Percentiles rank a stretch among this genome's conserved stretches.
These are phyloP conservation scores for Talaromyces sp. DNA, from an alignment of 2,329 filamentous ascomycete genomes.

Conservation along the genomic window DNA sequence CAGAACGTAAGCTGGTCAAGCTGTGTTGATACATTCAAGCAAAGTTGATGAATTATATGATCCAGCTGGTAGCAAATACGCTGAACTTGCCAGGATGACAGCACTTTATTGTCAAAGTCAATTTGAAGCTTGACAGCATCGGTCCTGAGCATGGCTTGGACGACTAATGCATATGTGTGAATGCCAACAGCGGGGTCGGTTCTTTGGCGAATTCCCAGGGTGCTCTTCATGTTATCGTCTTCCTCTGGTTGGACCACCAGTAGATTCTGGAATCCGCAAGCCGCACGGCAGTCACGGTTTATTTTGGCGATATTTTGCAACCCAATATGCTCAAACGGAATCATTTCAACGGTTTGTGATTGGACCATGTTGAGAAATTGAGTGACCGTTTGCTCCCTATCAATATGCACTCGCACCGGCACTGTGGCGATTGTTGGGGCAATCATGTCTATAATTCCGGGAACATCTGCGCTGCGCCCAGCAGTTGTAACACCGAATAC, in stretches of 20 bases:
- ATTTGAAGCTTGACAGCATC: neutral
- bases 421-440: conserved; percentile 40
- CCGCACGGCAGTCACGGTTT: conserved; percentile 32
- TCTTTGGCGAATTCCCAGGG: neutral
- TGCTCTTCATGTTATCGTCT: neutral
- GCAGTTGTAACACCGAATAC: conserved; percentile 38
- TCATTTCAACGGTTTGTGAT: conserved; percentile 31
- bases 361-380: conserved; percentile 26
- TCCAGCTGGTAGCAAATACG: neutral
- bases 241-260: conserved; percentile 33
- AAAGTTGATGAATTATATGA: neutral
- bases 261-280: conserved; percentile 30
- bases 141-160: neutral
- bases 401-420: conserved; percentile 30
- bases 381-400: conserved; percentile 23
- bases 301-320: conserved; percentile 46
- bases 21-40: neutral
- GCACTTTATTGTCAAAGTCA: neutral
- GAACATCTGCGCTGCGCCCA: conserved; percentile 35
- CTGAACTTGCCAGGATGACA: neutral
- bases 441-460: conserved; percentile 35
- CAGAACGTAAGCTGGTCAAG: neutral
- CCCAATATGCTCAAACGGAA: conserved; percentile 47
- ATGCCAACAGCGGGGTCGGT: neutral
- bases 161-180: neutral